phyloP scores from a whole-genome alignment of 495 filamentous ascomycete species.

The Pyrenula aspistea region DNA sequence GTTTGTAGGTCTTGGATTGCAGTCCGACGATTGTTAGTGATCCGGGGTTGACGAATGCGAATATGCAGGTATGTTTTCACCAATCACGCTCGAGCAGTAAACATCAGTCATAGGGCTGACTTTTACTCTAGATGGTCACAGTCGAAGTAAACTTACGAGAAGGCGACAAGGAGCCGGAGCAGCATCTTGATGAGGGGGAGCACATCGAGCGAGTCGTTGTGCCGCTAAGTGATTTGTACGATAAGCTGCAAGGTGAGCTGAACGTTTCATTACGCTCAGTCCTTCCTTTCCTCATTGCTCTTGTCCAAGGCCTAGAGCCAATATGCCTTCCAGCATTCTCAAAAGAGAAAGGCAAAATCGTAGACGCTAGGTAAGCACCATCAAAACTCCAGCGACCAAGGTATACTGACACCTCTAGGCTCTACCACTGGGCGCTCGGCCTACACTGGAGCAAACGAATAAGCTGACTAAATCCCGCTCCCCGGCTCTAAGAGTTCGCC shows the following conservation, averaged over 20 bases:
- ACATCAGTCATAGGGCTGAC: too few relatives aligned
- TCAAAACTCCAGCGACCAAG: too few relatives aligned
- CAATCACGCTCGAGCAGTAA: background rate
- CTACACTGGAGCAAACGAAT: background rate
- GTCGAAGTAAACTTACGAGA: slow-evolving; percentile 17
- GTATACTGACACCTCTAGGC: background rate
- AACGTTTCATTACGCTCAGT: too few relatives aligned
- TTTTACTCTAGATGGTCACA: background rate
- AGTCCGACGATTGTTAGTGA: background rate
- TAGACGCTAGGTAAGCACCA: background rate
- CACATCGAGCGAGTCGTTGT: slow-evolving; percentile 23
- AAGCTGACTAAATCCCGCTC: background rate
- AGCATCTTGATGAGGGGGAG: slow-evolving; percentile 24
- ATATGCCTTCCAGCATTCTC: background rate
- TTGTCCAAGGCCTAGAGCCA: background rate
- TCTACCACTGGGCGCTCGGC: background rate
- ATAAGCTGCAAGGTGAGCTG: slow-evolving; percentile 31
- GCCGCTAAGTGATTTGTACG: slow-evolving; percentile 31
- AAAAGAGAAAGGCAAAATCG: background rate
- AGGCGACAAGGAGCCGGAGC: slow-evolving; percentile 22
- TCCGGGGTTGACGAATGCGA: background rate
- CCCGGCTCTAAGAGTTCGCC: background rate
- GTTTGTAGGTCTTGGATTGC: background rate
- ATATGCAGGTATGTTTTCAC: background rate
- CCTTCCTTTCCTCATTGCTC: background rate